phyloP scores from a whole-genome alignment of 352 stramenopile genomes.

The Phytophthora ramorum region DNA sequence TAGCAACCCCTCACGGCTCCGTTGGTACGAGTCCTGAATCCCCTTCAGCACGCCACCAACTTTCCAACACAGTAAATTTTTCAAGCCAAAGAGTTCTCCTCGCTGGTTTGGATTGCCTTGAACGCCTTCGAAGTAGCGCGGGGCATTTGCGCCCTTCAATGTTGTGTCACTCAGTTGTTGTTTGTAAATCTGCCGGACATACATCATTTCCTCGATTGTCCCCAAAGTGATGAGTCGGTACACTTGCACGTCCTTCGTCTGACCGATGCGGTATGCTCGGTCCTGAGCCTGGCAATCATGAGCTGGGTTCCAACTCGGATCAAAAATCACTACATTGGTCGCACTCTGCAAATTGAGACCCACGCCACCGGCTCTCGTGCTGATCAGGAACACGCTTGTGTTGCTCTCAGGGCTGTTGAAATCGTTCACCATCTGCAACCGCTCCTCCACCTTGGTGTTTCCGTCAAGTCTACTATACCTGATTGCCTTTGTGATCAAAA shows the following conservation, averaged over 20 bases:
- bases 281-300: conserved; percentile 88
- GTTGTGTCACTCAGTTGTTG: conserved; percentile 86
- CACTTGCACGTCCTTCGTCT: conserved; percentile 87
- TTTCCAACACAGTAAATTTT: conserved; percentile 82
- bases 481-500: conserved; percentile 71
- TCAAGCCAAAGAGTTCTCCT: conserved; percentile 81
- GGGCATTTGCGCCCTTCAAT: conserved; percentile 70
- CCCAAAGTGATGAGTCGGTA: conserved; percentile 86
- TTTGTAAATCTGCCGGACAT: conserved; percentile 89
- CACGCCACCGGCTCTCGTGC: conserved; percentile 75
- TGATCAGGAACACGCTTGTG: conserved; percentile 80
- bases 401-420: conserved; percentile 72
- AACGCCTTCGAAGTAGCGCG: conserved; percentile 84
- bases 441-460: conserved; percentile 78
- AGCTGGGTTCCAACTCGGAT: conserved; percentile 89
- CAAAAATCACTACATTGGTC: conserved; percentile 89
- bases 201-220: conserved; percentile 92
- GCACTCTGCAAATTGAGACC: conserved; percentile 82
- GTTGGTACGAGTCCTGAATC: conserved; percentile 76
- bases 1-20: conserved; percentile 57
- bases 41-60: conserved; percentile 73
- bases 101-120: conserved; percentile 77
- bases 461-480: conserved; percentile 73
- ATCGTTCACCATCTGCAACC: conserved; percentile 72
- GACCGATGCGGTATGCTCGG: conserved; percentile 86